Conservation (phyloP, 108 stramenopile genomes). For the Cyclotella choctawhatcheeana region DNA sequence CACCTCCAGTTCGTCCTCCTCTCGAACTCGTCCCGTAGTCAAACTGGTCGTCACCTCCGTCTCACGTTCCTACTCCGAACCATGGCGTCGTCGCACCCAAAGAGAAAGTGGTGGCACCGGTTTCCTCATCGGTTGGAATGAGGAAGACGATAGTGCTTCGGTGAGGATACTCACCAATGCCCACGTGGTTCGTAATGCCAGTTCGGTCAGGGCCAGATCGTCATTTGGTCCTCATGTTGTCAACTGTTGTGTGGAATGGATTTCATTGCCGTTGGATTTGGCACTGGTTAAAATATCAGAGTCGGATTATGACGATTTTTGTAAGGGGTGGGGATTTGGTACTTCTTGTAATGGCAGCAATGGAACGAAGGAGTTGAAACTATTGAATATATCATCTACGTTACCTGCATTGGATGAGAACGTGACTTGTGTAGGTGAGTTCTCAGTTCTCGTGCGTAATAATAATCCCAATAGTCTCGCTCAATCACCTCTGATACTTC, state of each 20-base stretch:
- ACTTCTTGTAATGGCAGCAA: neutral
- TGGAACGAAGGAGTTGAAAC: neutral
- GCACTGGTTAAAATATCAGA: conserved; percentile 46
- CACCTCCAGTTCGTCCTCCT: conserved; percentile 6
- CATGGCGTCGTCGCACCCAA: conserved; percentile 40
- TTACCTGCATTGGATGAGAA: conserved; percentile 67
- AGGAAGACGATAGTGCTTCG: neutral
- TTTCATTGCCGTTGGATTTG: conserved; percentile 55
- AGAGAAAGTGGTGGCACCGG: conserved; percentile 38
- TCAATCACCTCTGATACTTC: too few species aligned
- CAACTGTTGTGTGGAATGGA: conserved; percentile 49
- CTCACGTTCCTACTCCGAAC: conserved; percentile 39
- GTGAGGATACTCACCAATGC: conserved; percentile 74
- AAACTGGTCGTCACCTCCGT: conserved; percentile 37
- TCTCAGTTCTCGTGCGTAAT: too few species aligned
- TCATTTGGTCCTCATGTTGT: conserved; percentile 49
- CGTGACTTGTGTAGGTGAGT: conserved; percentile 66
- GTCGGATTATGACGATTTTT: conserved; percentile 48
- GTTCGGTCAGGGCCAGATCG: conserved; percentile 54
- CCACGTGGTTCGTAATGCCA: conserved; percentile 65
- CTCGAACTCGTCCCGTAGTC: conserved; percentile 40
- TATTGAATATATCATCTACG: conserved; percentile 15
- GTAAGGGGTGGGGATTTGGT: conserved; percentile 31
- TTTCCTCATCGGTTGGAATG: conserved; percentile 34
- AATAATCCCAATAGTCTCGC: too few species aligned